Evolutionary conservation across 2,329 filamentous ascomycete species (phyloP), one percentile per base, ranked within the genome.

Genomic region (Dactylellina leptospora): DNA sequence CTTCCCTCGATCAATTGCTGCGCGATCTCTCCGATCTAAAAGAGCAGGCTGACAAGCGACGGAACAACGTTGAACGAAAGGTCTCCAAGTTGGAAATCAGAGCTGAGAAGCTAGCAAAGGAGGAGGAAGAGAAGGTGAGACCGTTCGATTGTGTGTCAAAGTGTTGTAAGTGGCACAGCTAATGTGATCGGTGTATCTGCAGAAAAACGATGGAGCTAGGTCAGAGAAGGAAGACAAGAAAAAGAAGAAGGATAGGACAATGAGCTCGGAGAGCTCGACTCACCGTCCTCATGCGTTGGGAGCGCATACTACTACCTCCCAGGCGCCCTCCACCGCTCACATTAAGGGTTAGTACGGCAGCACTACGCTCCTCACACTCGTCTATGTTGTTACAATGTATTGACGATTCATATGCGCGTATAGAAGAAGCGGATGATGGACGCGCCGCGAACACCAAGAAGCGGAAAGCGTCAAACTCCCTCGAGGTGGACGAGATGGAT

Each of bases 221-320:
- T 58, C 28, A 6, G 75, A 76, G 51, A 73, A 74, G 22, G 74
- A 73, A 25, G 63, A 74, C 30, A 75, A 75, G 54, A 69, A 72
- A 28, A 74, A 75, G 44, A 75, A 75, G 30, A 76, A 74, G 36
- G 60, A 74, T 25, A 76, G 71, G 55, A 74, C 40, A 55, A 75
- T 71, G 74, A 73, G 53, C 45, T 75, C 54, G 50, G 73, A 38
- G 68, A 74, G 61, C 53, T 72, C 74, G 51, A 70, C 70, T 30
- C 76, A 77, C 38, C 70, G 75, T 8, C 76, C 76, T 44, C 74
- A 74, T 13, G 74, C 75, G 8, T 60, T 76, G 22, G 76, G 76
- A 20, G 76, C 76, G 2, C 76, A 77, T 25, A 70, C 75, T 38
- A 51, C 74, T 20, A 74, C 74, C 6, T 68, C 74, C 44, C 76